Conservation (phyloP, 805 yeast species). For the Lachancea nothofagi region DNA sequence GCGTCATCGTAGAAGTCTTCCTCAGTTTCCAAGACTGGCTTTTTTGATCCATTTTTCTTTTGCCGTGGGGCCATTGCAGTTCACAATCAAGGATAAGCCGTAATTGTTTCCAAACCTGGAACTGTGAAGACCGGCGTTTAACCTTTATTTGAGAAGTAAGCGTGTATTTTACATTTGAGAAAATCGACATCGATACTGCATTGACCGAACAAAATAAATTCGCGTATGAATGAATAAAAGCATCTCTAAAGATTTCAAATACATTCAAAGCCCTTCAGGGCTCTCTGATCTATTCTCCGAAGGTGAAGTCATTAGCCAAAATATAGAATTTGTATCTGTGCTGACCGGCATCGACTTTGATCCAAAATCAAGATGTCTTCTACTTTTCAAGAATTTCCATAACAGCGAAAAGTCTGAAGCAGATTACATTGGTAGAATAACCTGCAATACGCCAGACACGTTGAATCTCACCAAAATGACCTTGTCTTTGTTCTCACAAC, state of each 20-base stretch:
- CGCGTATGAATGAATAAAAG: not conserved
- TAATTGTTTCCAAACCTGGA: not conserved
- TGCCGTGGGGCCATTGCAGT: no score
- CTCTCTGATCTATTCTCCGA: conserved; percentile 2
- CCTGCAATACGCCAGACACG: conserved; percentile 13
- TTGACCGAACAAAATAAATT: not conserved
- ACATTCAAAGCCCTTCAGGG: conserved; percentile 1
- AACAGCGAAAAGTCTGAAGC: conserved; percentile 10
- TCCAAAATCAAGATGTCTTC: conserved; percentile 11
- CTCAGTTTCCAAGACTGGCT: conserved; percentile 16
- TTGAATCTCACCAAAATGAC: conserved; percentile 18
- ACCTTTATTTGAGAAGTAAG: not conserved
- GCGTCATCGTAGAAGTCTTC: conserved; percentile 32
- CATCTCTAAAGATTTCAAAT: not conserved
- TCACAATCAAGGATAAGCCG: no score
- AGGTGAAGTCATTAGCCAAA: not conserved
- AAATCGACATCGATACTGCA: not conserved
- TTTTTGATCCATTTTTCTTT: not conserved
- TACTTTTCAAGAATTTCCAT: conserved; percentile 19
- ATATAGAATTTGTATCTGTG: conserved; percentile 19
- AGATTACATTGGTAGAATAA: conserved; percentile 15
- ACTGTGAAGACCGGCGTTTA: not conserved
- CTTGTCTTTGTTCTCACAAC: conserved; percentile 18
- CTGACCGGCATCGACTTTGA: conserved; percentile 17
- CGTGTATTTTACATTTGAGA: not conserved